Evolutionary conservation across 1,284 basidiomycete species (phyloP), one percentile per base, ranked within the genome.

Genomic region (Boletus smithii): DNA sequence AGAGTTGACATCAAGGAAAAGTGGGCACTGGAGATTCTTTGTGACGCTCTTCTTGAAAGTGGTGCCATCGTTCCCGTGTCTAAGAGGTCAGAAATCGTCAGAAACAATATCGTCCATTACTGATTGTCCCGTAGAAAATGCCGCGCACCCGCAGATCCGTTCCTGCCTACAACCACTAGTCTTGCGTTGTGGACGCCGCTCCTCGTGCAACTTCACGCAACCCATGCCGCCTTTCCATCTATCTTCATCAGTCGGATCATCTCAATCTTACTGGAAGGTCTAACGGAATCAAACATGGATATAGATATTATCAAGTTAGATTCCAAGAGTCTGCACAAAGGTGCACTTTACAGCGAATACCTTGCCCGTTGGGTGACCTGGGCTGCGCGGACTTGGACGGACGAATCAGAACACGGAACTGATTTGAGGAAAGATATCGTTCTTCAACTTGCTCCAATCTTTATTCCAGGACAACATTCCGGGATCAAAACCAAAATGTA

Each of bases 21-120:
- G 53, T 83, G 80, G 79, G 83, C 81, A 5, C 64, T 91, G 37
- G 85, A 89, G 35, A 66, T 72, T n/a, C 66, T 94, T 0, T 83
- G 80, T 49, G 82, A 83, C 39, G 75, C 61, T 5, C 72, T 88
- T 39, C 61, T 84, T 44, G 79, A 76, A 51, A 80, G 74, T 60
- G 88, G 80, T 13, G 78, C 73, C 8, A 69, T 95, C 5, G 83
- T 95, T 3, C 91, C 92, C 4, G 59, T 87, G 3, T 86, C 88
- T 0, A 85, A 83, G 67, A 91, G 83, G 92, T 91, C 52, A 55
- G 79, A 51, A 20, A 34, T 42, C 34, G 5, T 17, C 31, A 29
- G 18, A n/a, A 37, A 36, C 29, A 33, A 9, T 23, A 6, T 46
- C 16, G n/a, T 41, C 24, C 27, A 8, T 44, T 42, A 44, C 46